Conservation (phyloP, 169 alveolate genomes). For the Plasmodium cynomolgi region DNA sequence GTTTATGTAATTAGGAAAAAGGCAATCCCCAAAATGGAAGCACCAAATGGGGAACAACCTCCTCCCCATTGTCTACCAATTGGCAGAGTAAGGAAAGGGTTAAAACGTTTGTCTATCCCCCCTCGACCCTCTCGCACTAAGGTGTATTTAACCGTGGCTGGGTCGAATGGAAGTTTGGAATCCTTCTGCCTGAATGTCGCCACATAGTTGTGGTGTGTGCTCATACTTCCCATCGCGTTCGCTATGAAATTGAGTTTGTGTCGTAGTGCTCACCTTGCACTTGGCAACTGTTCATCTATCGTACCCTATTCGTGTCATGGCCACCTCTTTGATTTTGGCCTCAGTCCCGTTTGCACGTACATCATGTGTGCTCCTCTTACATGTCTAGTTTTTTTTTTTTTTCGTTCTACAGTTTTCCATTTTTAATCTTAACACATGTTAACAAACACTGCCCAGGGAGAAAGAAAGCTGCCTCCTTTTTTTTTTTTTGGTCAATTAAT, state of each 20-base stretch:
- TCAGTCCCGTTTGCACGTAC: not conserved
- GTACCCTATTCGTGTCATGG: not conserved
- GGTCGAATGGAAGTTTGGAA: constrained; percentile 20
- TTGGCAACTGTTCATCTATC: not conserved
- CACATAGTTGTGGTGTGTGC: not conserved
- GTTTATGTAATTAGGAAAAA: constrained; percentile 19
- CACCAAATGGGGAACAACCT: not conserved
- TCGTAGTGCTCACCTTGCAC: not conserved
- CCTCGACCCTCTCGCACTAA: not conserved
- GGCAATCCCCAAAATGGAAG: not conserved
- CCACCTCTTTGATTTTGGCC: not conserved
- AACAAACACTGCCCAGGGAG: not conserved
- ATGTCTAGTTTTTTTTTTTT: not conserved
- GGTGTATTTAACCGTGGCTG: constrained; percentile 5
- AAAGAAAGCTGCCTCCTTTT: not conserved
- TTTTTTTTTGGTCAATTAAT: not conserved
- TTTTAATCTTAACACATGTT: not conserved
- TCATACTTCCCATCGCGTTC: not conserved
- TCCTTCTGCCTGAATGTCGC: not conserved
- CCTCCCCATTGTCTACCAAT: not conserved
- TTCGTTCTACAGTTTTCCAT: not conserved
- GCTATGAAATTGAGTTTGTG: not conserved
- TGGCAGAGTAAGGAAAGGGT: not conserved
- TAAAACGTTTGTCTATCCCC: not conserved
- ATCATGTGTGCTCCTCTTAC: not conserved